A percentile compares a stretch with the other conserved stretches of the same genome.
These are phyloP conservation scores for Exophiala bonariae DNA, from an alignment of 2,329 filamentous ascomycete genomes.

Conservation along the genomic window DNA sequence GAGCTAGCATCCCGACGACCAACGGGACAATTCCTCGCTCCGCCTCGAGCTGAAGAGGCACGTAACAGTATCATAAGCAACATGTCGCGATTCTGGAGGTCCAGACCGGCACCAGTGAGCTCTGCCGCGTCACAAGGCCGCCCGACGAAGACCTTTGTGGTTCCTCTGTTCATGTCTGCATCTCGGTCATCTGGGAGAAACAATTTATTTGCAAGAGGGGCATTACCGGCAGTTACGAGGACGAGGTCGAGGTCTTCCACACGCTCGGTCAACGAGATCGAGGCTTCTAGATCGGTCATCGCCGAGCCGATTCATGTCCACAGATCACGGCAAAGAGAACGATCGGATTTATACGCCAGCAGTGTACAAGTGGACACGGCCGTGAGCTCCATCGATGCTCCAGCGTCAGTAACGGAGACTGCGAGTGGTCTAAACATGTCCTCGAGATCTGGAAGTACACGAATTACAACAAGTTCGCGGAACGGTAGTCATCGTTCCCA, in stretches of 20 bases:
- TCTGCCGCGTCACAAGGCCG: conserved; percentile 7
- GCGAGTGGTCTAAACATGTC: no score
- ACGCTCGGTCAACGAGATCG: conserved; percentile 28
- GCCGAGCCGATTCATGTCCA: conserved; percentile 14
- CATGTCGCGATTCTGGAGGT: conserved; percentile 14
- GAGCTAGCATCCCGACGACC: background rate
- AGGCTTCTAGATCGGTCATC: conserved; percentile 12
- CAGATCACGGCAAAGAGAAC: conserved; percentile 6
- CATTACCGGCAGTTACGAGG: conserved; percentile 5
- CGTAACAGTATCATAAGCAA: conserved; percentile 6
- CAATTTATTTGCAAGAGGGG: conserved; percentile 13
- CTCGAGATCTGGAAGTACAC: background rate
- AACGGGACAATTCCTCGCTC: background rate
- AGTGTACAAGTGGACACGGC: background rate
- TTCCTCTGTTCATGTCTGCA: conserved; percentile 16
- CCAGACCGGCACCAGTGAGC: conserved; percentile 1
- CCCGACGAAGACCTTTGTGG: conserved; percentile 17
- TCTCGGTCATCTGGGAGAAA: conserved; percentile 14
- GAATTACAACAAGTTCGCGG: background rate
- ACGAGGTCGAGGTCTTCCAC: conserved; percentile 28
- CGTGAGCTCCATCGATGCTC: no score
- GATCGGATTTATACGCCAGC: conserved; percentile 19
- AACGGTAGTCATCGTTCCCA: conserved; percentile 2
- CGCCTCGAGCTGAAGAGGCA: background rate
- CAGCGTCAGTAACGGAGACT: no score